Base-by-base conservation (phyloP, 805 yeast genomes). In the Pichia manshurica region DNA sequence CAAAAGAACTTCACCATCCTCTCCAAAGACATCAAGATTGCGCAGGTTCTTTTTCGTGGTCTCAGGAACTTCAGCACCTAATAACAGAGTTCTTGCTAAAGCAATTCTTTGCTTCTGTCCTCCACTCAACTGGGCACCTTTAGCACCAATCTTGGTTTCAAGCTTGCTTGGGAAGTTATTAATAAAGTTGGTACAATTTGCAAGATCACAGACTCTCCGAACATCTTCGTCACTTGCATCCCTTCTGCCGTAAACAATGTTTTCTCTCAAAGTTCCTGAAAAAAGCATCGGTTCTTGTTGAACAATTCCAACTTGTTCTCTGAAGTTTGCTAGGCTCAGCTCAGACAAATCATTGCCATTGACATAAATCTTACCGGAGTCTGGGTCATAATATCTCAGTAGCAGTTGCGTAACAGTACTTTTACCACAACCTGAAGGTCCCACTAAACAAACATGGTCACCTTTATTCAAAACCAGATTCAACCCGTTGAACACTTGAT, bases 381-480 rank as follows among this genome's bases (percentile, higher is more conserved):
- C 61, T 2, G 95, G 90, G 57, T 89, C 96, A 65, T 91, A 91
- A 61, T 86, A 87, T 50, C 98, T 72, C 56, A 90, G 66, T 39
- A 91, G 67, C 45, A 91, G 68, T 45, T 90, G 87, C 6, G 90
- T 75, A 3, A 91, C 78, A 0, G 97, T 90, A 16, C 96, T 87
- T 63, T 91, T 91, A 22, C 98, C 98, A 51, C 96, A 86, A 1
- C 98, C 98, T 31, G 95, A 84, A n/a, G 96, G 96, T 2, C 98
- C 98, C 16, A 90, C 97, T 50, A 91, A 62, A 62, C 97, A 90
- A 15, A 90, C 81, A 57, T 91, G 91, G 56, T 87, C 90, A 13
- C 97, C 97, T 31, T 85, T 80, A 15, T 70, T 63, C 39, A 91
- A 81, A 2, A 67, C 71, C 48, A 91, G 70, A 53, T 78, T 71